Evolutionary conservation across 1,284 basidiomycete species (phyloP).

Genomic region (Pseudozyma sp.): DNA sequence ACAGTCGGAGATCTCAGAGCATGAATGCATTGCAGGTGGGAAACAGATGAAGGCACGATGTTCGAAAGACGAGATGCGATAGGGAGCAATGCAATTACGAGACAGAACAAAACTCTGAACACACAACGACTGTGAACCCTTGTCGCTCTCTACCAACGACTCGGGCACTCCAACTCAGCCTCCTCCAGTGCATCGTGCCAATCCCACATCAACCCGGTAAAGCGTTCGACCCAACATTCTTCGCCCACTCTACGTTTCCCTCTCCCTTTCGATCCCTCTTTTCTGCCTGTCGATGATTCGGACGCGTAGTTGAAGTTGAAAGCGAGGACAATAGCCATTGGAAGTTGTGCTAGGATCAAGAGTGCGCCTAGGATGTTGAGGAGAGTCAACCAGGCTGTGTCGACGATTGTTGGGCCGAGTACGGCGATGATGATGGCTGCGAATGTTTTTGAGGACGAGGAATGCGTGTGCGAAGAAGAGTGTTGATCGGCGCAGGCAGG

Average conservation of each 20-base stretch:
- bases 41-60: no score
- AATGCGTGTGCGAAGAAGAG: background rate
- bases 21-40: no score
- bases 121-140: background rate
- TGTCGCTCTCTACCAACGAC: constrained; percentile 4
- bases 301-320: background rate
- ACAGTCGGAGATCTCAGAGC: no score
- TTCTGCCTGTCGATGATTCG: background rate
- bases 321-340: constrained; percentile 8
- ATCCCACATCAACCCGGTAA: constrained; percentile 33
- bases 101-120: no score
- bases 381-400: background rate
- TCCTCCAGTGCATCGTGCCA: constrained; percentile 35
- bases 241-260: background rate
- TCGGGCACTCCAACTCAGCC: constrained; percentile 22
- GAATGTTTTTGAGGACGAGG: background rate
- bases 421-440: background rate
- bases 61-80: no score
- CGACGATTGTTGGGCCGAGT: background rate
- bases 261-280: background rate
- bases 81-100: no score
- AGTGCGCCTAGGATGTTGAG: constrained; percentile 18
- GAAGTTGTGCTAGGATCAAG: constrained; percentile 14
- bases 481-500: background rate
- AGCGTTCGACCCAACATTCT: background rate